Percentiles rank a stretch among this genome's conserved stretches.
phyloP scores from a whole-genome alignment of 192 early-diverging fungal genomes.

The Backusella luteola region DNA sequence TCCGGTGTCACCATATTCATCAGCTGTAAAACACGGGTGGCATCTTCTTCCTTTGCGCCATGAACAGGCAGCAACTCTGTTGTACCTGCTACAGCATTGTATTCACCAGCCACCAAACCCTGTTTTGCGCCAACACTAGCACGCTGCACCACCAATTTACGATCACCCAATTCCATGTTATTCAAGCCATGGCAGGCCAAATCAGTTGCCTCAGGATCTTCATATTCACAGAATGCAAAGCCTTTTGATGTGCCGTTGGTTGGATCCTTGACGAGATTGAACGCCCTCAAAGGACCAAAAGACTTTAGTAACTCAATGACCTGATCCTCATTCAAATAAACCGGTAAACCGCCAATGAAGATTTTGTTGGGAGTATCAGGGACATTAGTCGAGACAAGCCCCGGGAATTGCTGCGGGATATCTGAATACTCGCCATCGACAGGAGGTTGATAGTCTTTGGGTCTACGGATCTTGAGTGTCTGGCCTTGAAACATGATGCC shows the following conservation, averaged over 20 bases:
- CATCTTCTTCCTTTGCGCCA: slow-evolving; percentile 56
- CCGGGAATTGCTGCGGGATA: slow-evolving; percentile 65
- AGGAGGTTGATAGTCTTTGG: slow-evolving; percentile 86
- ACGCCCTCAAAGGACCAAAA: slow-evolving; percentile 91
- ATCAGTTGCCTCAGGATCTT: slow-evolving; percentile 85
- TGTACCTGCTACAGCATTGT: background rate
- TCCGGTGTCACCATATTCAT: slow-evolving; percentile 92
- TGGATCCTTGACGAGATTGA: slow-evolving; percentile 90
- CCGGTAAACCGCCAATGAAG: slow-evolving; percentile 90
- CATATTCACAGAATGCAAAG: slow-evolving; percentile 97
- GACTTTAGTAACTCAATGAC: slow-evolving; percentile 90
- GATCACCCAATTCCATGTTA: slow-evolving; percentile 93
- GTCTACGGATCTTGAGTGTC: slow-evolving; percentile 87
- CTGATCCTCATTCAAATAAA: slow-evolving; percentile 88
- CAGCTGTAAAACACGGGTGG: slow-evolving; percentile 82
- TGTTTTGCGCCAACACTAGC: slow-evolving; percentile 82
- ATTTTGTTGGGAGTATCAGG: slow-evolving; percentile 92
- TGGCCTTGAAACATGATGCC: slow-evolving; percentile 83
- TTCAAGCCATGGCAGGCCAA: slow-evolving; percentile 93
- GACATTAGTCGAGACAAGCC: slow-evolving; percentile 86
- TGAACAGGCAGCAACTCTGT: slow-evolving; percentile 37
- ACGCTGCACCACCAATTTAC: slow-evolving; percentile 90
- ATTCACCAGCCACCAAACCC: slow-evolving; percentile 20
- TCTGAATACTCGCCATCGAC: slow-evolving; percentile 47
- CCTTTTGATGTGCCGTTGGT: slow-evolving; percentile 54